phyloP scores from a whole-genome alignment of 257 asterid genomes.

The Petrea volubilis region DNA sequence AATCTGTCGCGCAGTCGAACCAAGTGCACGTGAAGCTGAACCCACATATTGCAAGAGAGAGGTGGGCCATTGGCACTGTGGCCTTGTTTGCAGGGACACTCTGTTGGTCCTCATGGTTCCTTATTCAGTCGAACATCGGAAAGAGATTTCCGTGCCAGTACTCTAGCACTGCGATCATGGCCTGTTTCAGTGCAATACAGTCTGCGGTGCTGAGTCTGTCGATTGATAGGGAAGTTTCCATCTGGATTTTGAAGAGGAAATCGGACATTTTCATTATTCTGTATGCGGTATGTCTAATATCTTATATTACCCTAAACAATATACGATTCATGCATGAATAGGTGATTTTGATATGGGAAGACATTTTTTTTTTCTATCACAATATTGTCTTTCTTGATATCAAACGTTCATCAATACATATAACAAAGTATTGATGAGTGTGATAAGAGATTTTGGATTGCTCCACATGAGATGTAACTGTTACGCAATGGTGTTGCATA shows the following conservation, averaged over 20 bases:
- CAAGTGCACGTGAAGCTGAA: constrained; percentile 15
- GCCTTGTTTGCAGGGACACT: constrained; percentile 66
- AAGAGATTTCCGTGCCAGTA: constrained; percentile 69
- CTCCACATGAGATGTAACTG: too few species aligned
- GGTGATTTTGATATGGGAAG: too few species aligned
- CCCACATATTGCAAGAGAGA: constrained; percentile 17
- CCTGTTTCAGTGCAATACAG: constrained; percentile 68
- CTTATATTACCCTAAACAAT: too few species aligned
- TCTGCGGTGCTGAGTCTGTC: constrained; percentile 49
- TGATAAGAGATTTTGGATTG: too few species aligned
- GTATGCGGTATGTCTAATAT: constrained; percentile 58
- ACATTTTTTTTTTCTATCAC: too few species aligned
- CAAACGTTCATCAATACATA: too few species aligned
- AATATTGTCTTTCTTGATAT: too few species aligned
- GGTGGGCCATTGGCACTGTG: constrained; percentile 59
- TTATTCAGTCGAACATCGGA: constrained; percentile 55
- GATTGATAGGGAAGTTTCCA: constrained; percentile 40
- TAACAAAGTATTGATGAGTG: too few species aligned
- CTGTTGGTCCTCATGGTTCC: constrained; percentile 76
- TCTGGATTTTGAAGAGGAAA: constrained; percentile 50
- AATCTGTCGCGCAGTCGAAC: neutral
- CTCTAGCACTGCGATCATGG: constrained; percentile 71
- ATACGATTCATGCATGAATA: too few species aligned
- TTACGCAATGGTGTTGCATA: too few species aligned
- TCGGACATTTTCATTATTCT: constrained; percentile 46